A percentile compares a stretch with the other conserved stretches of the same genome.
phyloP scores from a whole-genome alignment of 768 basidiomycete species.

The Trametes cinnabarina region DNA sequence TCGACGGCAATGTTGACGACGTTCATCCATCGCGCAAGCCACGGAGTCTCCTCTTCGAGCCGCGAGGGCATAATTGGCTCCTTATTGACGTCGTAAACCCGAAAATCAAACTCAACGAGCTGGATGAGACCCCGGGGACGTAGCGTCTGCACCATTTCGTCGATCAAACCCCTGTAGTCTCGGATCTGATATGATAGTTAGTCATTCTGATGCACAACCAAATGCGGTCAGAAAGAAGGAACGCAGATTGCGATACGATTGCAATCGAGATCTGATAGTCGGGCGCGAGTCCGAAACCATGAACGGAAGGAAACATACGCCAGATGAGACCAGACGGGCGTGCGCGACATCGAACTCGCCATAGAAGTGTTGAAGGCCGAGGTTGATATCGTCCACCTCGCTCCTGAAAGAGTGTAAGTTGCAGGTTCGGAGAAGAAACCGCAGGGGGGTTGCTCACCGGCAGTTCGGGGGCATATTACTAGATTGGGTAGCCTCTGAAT shows the following conservation, averaged over 20 bases:
- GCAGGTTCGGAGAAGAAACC: not conserved
- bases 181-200: constrained; percentile 49
- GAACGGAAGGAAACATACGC: constrained; percentile 45
- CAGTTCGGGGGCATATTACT: constrained; percentile 70
- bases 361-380: constrained; percentile 80
- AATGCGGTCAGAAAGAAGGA: constrained; percentile 13
- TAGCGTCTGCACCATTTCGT: constrained; percentile 65
- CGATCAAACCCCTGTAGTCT: constrained; percentile 60
- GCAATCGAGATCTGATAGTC: constrained; percentile 7
- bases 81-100: constrained; percentile 53
- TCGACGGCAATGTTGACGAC: constrained; percentile 52
- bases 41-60: constrained; percentile 43
- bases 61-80: constrained; percentile 38
- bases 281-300: constrained; percentile 11
- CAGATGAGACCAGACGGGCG: constrained; percentile 66
- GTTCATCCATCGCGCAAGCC: constrained; percentile 62
- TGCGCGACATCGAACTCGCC: constrained; percentile 77
- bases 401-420: constrained; percentile 44
- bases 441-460: constrained; percentile 41
- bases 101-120: constrained; percentile 68
- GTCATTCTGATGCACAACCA: constrained; percentile 10
- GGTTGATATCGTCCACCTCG: constrained; percentile 83
- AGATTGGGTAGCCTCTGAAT: constrained; percentile 5
- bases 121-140: constrained; percentile 69
- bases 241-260: constrained; percentile 18